Base-by-base conservation (phyloP, 768 basidiomycete species). In the Neoboletus magnificus region DNA sequence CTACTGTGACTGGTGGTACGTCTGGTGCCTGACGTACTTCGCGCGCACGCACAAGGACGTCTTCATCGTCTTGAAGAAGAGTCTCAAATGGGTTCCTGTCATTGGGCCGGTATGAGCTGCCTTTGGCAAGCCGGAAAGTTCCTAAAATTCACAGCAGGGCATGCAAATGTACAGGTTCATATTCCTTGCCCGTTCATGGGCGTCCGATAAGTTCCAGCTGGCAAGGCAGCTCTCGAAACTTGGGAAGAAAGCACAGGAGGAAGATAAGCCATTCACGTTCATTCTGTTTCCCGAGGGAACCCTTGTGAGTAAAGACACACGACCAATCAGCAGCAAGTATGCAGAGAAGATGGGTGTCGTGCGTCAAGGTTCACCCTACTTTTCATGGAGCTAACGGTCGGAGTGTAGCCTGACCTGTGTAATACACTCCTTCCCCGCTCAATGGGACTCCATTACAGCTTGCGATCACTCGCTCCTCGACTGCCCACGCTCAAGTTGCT, bases 121-220 rank as follows among this genome's bases (percentile, higher is more conserved):
- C 50, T 48, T 42, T 3, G n/a, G 10, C n/a, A 39, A 32, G 18
- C 25, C 42, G 27, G 36, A 54, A 44, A 47, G 36, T 32, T 22
- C 47, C 58, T 65, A 29, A 63, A n/a, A 47, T 32, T 32, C 20
- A 36, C 39, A 11, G 15, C 46, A 92, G 91, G 89, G 82, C 54
- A 98, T 97, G 93, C 93, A 90, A 81, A 87, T 93, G 75, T 97
- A 85, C 73, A 79, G 86, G 55, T 98, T 98, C 72, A 93, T 98
- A 56, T 98, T 98, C 71, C 81, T 98, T 23, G 84, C 87, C 18
- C 86, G 94, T 35, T 92, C 89, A 22, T 96, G 93, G 95, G 87
- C 88, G 2, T 84, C 90, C 20, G 95, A 98, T 69, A 79, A 84
- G 56, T 66, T 79, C 11, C 81, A 85, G 58, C 78, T 97, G 6